Conservation (phyloP, 2,329 filamentous ascomycete genomes). For the Westerdykella ornata region DNA sequence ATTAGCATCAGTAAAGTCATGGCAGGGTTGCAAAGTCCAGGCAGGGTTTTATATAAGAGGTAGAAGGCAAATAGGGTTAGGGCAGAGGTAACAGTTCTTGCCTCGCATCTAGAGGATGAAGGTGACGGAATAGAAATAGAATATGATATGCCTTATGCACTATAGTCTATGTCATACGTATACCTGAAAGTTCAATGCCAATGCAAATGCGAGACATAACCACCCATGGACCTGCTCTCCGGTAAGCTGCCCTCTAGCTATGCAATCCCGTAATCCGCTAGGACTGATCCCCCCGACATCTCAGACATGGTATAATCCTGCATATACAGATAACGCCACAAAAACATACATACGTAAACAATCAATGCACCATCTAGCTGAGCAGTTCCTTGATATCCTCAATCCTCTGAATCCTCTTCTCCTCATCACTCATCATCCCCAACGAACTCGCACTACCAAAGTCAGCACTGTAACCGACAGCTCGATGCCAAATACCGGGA, state of each 20-base stretch:
- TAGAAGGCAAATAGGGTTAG: too few relatives aligned
- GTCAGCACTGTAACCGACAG: conserved; percentile 18
- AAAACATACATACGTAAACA: too few relatives aligned
- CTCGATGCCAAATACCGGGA: neutral
- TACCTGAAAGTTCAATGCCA: too few relatives aligned
- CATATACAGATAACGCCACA: too few relatives aligned
- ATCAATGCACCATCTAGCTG: conserved; percentile 40
- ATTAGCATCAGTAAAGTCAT: conserved; percentile 36
- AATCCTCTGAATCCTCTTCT: conserved; percentile 81
- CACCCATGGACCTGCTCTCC: too few relatives aligned
- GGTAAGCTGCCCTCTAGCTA: too few relatives aligned
- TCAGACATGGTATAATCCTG: too few relatives aligned
- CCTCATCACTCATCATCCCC: conserved; percentile 91
- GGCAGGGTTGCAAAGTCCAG: conserved; percentile 14
- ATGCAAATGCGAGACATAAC: too few relatives aligned
- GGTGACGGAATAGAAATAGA: neutral
- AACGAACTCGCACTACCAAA: conserved; percentile 72
- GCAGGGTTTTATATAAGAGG: conserved; percentile 6
- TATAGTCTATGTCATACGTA: too few relatives aligned
- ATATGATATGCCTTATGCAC: neutral
- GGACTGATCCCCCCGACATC: too few relatives aligned
- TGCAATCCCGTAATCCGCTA: too few relatives aligned
- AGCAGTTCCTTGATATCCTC: conserved; percentile 92
- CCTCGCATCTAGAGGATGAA: too few relatives aligned
- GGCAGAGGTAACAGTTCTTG: neutral